These are phyloP conservation scores for Phaeosphaeria sp. DNA, from an alignment of 2,329 filamentous ascomycete species.

Conservation along the genomic window DNA sequence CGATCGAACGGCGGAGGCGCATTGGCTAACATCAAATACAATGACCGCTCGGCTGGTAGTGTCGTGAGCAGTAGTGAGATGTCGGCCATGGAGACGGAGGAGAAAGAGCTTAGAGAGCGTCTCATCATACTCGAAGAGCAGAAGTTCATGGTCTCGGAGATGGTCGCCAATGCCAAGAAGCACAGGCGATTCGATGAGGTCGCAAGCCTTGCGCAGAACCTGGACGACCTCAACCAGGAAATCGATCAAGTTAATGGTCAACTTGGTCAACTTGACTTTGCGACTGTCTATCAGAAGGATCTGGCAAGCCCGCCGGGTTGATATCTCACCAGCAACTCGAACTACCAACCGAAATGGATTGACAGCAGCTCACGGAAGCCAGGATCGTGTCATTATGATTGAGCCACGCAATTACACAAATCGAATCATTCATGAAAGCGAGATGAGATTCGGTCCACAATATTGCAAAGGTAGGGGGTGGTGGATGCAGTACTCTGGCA, in stretches of 20 bases:
- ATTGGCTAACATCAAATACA: constrained; percentile 67
- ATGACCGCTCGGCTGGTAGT: constrained; percentile 60
- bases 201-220: constrained; percentile 76
- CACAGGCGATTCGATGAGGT: constrained; percentile 87
- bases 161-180: constrained; percentile 79
- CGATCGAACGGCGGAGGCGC: constrained; percentile 50
- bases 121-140: constrained; percentile 90
- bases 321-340: constrained; percentile 13
- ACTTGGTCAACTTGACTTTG: constrained; percentile 71
- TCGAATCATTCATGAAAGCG: too few relatives aligned
- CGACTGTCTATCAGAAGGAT: constrained; percentile 54
- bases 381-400: too few relatives aligned
- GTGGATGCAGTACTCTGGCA: too few relatives aligned
- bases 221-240: constrained; percentile 82
- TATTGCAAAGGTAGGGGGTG: too few relatives aligned
- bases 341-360: too few relatives aligned
- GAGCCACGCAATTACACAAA: too few relatives aligned
- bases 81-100: constrained; percentile 78
- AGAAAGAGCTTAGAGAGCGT: constrained; percentile 79
- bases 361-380: too few relatives aligned
- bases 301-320: constrained; percentile 33
- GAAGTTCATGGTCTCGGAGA: constrained; percentile 84
- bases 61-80: constrained; percentile 64
- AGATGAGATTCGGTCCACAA: too few relatives aligned
- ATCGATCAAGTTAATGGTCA: constrained; percentile 72